Conservation (phyloP, 2,329 filamentous ascomycete genomes). For the Neonectria sp. region DNA sequence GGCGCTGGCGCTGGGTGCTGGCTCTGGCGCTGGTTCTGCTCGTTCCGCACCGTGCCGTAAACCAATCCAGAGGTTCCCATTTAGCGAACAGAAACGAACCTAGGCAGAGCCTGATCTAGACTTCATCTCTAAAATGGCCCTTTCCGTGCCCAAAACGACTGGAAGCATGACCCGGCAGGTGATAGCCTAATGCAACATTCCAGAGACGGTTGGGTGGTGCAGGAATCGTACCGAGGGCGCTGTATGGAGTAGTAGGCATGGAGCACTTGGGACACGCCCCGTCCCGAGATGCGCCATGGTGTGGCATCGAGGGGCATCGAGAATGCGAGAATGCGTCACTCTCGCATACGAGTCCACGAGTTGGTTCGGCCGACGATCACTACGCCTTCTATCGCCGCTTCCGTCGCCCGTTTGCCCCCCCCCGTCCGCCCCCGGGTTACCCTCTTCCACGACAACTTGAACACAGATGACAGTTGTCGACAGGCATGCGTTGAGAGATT, state of each 20-base stretch:
- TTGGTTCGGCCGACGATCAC: slow-evolving; percentile 9
- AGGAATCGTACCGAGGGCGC: slow-evolving; percentile 18
- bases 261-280: slow-evolving; percentile 16
- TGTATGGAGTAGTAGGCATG: neutral
- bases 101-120: slow-evolving; percentile 8
- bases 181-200: slow-evolving; percentile 43
- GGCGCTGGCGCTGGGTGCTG: slow-evolving; percentile 7
- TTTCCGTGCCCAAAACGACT: slow-evolving; percentile 9
- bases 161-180: slow-evolving; percentile 10
- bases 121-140: slow-evolving; percentile 10
- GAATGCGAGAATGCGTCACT: slow-evolving; percentile 17
- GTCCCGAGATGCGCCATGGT: slow-evolving; percentile 5
- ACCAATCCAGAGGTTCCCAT: slow-evolving; percentile 9
- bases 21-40: neutral
- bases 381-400: slow-evolving; percentile 10
- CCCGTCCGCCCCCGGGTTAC: neutral
- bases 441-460: neutral
- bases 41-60: slow-evolving; percentile 15
- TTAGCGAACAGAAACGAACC: slow-evolving; percentile 7
- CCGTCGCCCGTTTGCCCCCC: neutral
- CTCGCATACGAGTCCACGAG: slow-evolving; percentile 1
- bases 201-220: slow-evolving; percentile 31
- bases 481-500: slow-evolving; percentile 11
- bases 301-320: neutral
- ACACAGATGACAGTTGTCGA: neutral